Conservation (phyloP, 257 asterid genomes). For the Nicotiana knightiana region DNA sequence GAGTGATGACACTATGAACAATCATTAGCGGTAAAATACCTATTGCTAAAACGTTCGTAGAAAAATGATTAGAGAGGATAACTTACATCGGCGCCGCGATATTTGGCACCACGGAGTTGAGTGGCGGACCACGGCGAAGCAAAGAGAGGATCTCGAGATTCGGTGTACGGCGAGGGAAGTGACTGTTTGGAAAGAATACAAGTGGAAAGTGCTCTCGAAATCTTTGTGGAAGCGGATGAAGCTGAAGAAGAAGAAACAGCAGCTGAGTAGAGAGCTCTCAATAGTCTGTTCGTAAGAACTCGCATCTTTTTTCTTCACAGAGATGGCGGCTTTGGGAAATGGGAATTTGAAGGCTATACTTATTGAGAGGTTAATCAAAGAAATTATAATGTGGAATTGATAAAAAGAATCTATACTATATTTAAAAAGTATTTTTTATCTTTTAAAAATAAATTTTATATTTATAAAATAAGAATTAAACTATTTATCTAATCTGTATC, state of each 20-base stretch:
- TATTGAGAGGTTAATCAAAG: neutral
- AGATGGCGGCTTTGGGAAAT: neutral
- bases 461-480: no score
- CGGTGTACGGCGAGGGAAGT: conserved; percentile 13
- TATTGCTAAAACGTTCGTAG: neutral
- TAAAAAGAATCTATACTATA: no score
- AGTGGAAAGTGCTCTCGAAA: conserved; percentile 19
- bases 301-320: conserved; percentile 26
- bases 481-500: no score
- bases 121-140: conserved; percentile 65
- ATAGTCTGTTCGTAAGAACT: conserved; percentile 24
- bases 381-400: no score
- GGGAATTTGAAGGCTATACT: neutral
- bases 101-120: conserved; percentile 80
- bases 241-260: conserved; percentile 18
- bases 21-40: neutral
- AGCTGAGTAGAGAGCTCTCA: conserved; percentile 31
- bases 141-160: conserved; percentile 15
- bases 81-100: conserved; percentile 73
- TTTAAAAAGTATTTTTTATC: no score
- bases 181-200: conserved; percentile 15
- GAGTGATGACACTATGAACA: neutral
- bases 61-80: neutral
- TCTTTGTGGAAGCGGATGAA: neutral
- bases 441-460: no score